These are phyloP conservation scores for Kalanchoe fedtschenkoi DNA, from an alignment of 164 flowering plant species.

Conservation along the genomic window DNA sequence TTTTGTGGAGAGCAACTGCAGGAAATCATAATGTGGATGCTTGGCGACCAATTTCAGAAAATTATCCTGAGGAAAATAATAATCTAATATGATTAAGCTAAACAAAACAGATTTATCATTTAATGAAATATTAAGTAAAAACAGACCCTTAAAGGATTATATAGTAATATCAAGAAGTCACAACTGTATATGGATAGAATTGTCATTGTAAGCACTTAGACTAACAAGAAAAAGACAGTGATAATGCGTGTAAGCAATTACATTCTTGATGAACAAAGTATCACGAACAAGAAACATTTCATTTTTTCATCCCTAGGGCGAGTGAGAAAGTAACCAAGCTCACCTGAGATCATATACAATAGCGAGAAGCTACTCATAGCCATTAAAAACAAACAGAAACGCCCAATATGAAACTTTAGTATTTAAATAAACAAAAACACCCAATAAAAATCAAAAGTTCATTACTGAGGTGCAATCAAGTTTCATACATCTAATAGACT, in stretches of 20 bases:
- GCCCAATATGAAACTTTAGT: no score
- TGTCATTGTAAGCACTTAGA: background rate
- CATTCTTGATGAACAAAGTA: background rate
- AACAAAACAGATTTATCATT: background rate
- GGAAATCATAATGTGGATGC: slow-evolving; percentile 53
- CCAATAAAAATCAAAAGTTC: no score
- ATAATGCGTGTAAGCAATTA: background rate
- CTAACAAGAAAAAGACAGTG: background rate
- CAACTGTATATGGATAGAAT: background rate
- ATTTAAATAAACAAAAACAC: no score
- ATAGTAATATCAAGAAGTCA: background rate
- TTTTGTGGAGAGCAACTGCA: slow-evolving; percentile 47
- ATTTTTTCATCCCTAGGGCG: no score
- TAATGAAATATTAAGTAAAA: background rate
- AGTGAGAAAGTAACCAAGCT: no score
- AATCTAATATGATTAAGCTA: background rate
- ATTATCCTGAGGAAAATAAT: slow-evolving; percentile 42
- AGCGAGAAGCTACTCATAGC: no score
- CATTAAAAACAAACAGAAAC: no score
- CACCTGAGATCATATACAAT: no score
- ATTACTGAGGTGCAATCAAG: no score
- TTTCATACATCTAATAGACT: no score
- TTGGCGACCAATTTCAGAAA: slow-evolving; percentile 42
- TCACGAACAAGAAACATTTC: background rate
- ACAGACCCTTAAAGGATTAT: background rate